Base-by-base conservation (phyloP, 805 yeast genomes). In the Monosporozyma aerobia region DNA sequence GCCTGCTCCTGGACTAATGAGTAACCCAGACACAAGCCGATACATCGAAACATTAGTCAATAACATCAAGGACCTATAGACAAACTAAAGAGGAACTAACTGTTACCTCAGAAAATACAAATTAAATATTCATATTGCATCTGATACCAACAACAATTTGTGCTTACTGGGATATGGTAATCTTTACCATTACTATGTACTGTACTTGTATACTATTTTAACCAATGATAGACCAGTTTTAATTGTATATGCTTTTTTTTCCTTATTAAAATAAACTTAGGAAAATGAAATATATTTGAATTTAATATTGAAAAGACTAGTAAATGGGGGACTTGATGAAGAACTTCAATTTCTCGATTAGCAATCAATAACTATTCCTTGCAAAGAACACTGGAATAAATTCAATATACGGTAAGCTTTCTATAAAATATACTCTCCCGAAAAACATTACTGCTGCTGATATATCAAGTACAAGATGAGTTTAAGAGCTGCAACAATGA, bases 401-500 rank as follows among this genome's bases (percentile, higher is more conserved):
- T 35, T 35, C n/a, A 35, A 13, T 35, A 5, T 35, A 35, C 39
- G 7, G 16, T 13, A 35, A 35, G 2, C 14, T 13, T 35, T 35
- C 7, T 35, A 35, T 14, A 35, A 35, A 35, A 32, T 11, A 32
- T 11, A 32, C 10, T 13, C 11, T 11, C 11, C 35, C 1, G 10
- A 32, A 9, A 32, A 32, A 32, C 35, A 11, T 19, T 19, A 32
- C 39, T 33, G 41, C 8, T 14, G 4, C 22, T 14, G 14, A 32
- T 32, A 32, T 13, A 32, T 35, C 5, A 23, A 23, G 19, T 6
- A 9, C 6, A 43, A 22, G 14, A 61, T 66, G 68, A 62, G 67
- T 63, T 56, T 65, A 50, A 65, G 69, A 57, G 59, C 61, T 41
- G 53, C 62, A 55, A 54, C 67, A 45, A 56, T 58, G 50, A 65